Evolutionary conservation across 2,329 filamentous ascomycete genomes (phyloP), one percentile per base, ranked within the genome.

Genomic region (Didymella pinodella): DNA sequence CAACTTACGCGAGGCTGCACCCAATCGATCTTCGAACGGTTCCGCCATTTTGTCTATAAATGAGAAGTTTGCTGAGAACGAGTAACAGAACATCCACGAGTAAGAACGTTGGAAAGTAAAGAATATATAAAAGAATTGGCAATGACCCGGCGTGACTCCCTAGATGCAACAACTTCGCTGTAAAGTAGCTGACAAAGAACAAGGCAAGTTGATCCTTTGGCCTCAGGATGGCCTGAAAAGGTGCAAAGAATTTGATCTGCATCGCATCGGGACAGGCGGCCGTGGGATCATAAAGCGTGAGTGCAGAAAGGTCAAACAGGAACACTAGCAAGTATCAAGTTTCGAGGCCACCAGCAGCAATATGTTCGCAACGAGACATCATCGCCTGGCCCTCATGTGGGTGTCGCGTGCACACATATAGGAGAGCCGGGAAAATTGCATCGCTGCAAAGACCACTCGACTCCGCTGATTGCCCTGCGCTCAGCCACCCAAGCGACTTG

Each of bases 61-160:
- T 29, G 16, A 64, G 49, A 8, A 62, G 18, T 26, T 64, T 65
- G 61, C 63, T 64, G 26, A 57, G 16, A 34, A 65, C 41, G 25
- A 65, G 61, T 22, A 65, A 45, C n/a, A 65, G 48, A 11, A 60
- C n/a, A 32, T 65, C 63, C 12, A 59, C 61, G 25, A 64, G 51
- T 10, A 65, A 26, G 7, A 65, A 65, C 10, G 63, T 65, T 7
- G 63, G 63, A 25, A 63, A 61, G 41, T 65, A 65, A 25, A 65
- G 45, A 26, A 65, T 38, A 45, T 65, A 65, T 3, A 65, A 59
- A 43, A 65, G 48, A 38, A 65, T 64, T 3, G 63, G 63, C 36
- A 65, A 36, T 11, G 63, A 65, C 6, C 47, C 46, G 11, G 53
- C 57, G 43, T 65, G 63, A 46, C 63, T 65, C 22, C 58, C 63